Evolutionary conservation across 1,284 basidiomycete genomes (phyloP).

Genomic region (Moesziomyces antarcticus): DNA sequence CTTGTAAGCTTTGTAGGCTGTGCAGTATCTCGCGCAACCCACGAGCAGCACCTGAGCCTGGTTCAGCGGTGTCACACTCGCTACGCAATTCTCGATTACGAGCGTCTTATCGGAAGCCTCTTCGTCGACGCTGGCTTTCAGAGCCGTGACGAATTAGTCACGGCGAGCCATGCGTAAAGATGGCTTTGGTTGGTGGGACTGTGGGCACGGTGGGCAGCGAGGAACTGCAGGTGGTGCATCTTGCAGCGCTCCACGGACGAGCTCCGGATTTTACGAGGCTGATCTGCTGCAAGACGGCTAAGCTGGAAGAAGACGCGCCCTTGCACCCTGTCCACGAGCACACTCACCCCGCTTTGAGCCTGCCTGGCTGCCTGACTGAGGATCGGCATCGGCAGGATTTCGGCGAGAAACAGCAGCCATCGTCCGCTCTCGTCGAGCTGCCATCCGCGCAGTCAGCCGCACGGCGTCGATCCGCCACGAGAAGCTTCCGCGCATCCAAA

Average conservation of each 20-base stretch:
- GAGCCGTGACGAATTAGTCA: too few relatives aligned
- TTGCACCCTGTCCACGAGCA: background rate
- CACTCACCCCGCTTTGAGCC: background rate
- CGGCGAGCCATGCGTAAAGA: background rate
- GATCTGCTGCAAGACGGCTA: background rate
- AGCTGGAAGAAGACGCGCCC: background rate
- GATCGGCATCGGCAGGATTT: constrained; percentile 1
- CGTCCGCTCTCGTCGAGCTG: too few relatives aligned
- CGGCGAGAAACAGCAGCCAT: background rate
- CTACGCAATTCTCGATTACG: too few relatives aligned
- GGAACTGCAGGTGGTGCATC: background rate
- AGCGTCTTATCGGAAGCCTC: too few relatives aligned
- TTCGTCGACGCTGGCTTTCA: too few relatives aligned
- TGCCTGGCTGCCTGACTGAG: background rate
- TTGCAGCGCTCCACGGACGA: constrained; percentile 11
- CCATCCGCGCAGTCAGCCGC: too few relatives aligned
- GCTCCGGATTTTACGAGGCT: constrained; percentile 6
- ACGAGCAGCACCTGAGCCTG: too few relatives aligned
- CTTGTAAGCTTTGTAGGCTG: too few relatives aligned
- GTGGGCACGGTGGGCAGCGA: background rate
- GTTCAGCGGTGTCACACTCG: too few relatives aligned
- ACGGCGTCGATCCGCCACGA: too few relatives aligned
- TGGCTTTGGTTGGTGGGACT: background rate
- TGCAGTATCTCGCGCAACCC: too few relatives aligned
- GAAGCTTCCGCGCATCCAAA: too few relatives aligned